Base-by-base conservation (phyloP, 306 rosid genomes). In the Biancaea sappan region DNA sequence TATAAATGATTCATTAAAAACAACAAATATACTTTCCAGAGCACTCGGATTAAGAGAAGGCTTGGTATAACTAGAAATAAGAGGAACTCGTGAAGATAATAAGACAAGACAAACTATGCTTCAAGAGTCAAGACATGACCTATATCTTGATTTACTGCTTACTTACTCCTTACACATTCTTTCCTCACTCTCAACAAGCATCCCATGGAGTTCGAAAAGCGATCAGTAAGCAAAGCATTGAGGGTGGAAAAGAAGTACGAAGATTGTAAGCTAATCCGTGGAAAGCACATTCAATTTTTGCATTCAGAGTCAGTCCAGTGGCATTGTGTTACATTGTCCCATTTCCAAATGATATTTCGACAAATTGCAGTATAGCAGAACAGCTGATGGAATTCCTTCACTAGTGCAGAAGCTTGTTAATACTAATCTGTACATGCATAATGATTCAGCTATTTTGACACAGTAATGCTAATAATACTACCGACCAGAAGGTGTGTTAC, bases 401-500 rank as follows among this genome's bases (percentile, higher is more conserved):
- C 50, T 5, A 7, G 65, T 51, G 51, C 71, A 74, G 43, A 78
- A 52, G 48, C 78, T 67, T 54, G 81, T 38, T 37, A n/a, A 66
- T 46, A 46, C 25, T 32, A 48, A 74, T 25, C 75, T 68, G 68
- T 52, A 67, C 50, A 48, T n/a, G 22, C 73, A 35, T 69, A 72
- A 38, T 52, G 9, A 75, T 34, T 48, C 4, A 60, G 66, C 70
- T 41, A 53, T 77, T 47, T 62, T 25, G 50, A 79, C 75, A 58
- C 70, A 35, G n/a, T n/a, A 22, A 47, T 22, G n/a, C 32, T 47
- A 73, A 38, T 29, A 29, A 34, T 32, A 31, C 85, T 87, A 89
- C 67, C 86, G 69, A 22, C 62, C 65, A 31, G 76, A 28, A 52
- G 80, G 26, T 8, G 80, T 62, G 78, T 78, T 62, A 52, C 65